These are phyloP conservation scores for Chiua virens DNA, from an alignment of 768 basidiomycete species.

Conservation along the genomic window DNA sequence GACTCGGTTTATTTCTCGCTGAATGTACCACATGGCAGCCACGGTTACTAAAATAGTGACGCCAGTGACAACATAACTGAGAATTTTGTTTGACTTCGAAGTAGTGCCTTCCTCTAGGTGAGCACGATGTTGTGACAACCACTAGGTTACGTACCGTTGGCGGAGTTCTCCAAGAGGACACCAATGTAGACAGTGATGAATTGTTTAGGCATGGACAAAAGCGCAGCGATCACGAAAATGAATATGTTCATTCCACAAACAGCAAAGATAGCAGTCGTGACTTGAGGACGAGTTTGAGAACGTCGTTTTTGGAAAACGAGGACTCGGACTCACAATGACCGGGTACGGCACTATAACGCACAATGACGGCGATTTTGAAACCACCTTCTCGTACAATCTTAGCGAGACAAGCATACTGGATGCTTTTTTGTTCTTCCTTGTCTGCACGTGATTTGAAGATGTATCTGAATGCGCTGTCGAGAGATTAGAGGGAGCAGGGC, in stretches of 20 bases:
- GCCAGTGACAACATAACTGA: slow-evolving; percentile 67
- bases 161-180: slow-evolving; percentile 60
- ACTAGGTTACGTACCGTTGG: slow-evolving; percentile 24
- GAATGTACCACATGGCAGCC: slow-evolving; percentile 83
- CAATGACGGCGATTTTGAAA: slow-evolving; percentile 78
- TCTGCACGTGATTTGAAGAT: slow-evolving; percentile 73
- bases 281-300: slow-evolving; percentile 36
- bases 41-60: slow-evolving; percentile 72
- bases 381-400: slow-evolving; percentile 83
- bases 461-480: slow-evolving; percentile 74
- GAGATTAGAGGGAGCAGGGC: slow-evolving; percentile 9
- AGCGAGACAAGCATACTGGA: slow-evolving; percentile 61
- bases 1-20: slow-evolving; percentile 62
- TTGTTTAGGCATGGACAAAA: slow-evolving; percentile 87
- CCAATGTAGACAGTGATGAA: slow-evolving; percentile 91
- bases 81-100: slow-evolving; percentile 52
- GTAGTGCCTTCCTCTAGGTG: slow-evolving; percentile 16
- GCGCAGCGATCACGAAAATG: slow-evolving; percentile 74
- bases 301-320: not conserved
- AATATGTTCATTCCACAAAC: slow-evolving; percentile 86
- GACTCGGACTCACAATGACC: slow-evolving; percentile 70
- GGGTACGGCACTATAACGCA: slow-evolving; percentile 79
- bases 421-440: slow-evolving; percentile 61
- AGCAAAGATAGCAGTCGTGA: slow-evolving; percentile 86
- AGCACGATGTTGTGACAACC: not conserved